These are phyloP conservation scores for Mortierella sp. DNA, from an alignment of 371 early-diverging fungal species.

Conservation along the genomic window DNA sequence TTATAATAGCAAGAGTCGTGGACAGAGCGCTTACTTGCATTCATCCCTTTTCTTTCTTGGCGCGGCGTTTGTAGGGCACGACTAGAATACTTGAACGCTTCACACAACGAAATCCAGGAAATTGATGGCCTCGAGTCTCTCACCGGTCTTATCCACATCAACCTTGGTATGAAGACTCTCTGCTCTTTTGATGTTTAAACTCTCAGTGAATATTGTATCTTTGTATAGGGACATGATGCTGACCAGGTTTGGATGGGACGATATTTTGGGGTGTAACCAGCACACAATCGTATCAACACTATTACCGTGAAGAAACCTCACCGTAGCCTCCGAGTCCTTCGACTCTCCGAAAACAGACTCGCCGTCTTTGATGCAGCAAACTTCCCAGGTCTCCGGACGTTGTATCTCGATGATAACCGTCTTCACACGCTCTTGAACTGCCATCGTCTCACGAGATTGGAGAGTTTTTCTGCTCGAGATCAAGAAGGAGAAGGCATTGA, in stretches of 20 bases:
- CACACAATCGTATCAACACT: constrained; percentile 61
- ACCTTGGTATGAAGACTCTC: constrained; percentile 52
- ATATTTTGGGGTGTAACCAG: constrained; percentile 30
- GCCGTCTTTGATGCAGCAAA: constrained; percentile 56
- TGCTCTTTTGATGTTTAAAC: background rate
- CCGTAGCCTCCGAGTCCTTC: constrained; percentile 54
- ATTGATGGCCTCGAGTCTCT: constrained; percentile 59
- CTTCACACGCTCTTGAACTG: constrained; percentile 58
- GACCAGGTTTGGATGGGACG: background rate
- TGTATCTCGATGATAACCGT: constrained; percentile 66
- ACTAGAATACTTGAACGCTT: constrained; percentile 62
- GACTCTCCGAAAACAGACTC: constrained; percentile 61
- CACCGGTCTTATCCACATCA: constrained; percentile 52
- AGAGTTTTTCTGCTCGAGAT: constrained; percentile 64
- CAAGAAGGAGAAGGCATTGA: constrained; percentile 63
- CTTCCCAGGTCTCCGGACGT: constrained; percentile 60
- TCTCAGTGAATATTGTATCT: background rate
- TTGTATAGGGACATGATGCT: background rate
- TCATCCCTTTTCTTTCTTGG: background rate
- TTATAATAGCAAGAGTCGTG: background rate
- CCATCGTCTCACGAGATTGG: constrained; percentile 52
- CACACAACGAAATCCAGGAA: constrained; percentile 61
- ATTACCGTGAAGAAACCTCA: constrained; percentile 55
- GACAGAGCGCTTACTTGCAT: background rate
- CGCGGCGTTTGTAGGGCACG: constrained; percentile 40